These are phyloP conservation scores for Limnanthes douglasii DNA, from an alignment of 345 rosid species.

Conservation along the genomic window DNA sequence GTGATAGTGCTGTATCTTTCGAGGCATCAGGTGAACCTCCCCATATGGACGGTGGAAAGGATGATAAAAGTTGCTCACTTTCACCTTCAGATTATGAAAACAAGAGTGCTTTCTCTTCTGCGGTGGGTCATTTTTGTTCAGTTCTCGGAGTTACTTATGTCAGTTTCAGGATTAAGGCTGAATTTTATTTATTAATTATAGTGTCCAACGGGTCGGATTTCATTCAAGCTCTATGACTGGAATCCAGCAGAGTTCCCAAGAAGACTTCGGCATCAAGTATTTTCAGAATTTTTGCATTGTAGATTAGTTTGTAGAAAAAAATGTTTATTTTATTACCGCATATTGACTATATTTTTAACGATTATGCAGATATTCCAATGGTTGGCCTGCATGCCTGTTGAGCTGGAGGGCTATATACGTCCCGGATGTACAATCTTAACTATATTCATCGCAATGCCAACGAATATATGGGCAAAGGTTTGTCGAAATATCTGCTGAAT, in stretches of 20 bases:
- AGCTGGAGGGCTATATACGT: constrained; percentile 91
- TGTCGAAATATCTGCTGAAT: too few species aligned
- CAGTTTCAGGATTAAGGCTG: constrained; percentile 5
- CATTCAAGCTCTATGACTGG: constrained; percentile 99
- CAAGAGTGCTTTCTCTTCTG: constrained; percentile 57
- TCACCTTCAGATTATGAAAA: constrained; percentile 51
- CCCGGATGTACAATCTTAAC: constrained; percentile 98
- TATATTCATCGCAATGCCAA: constrained; percentile 74
- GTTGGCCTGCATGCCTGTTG: constrained; percentile 97
- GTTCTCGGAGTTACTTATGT: constrained; percentile 1
- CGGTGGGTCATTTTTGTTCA: constrained; percentile 35
- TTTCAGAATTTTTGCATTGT: constrained; percentile 29
- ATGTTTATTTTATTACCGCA: constrained; percentile 2
- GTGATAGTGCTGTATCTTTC: constrained; percentile 39
- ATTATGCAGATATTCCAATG: constrained; percentile 72
- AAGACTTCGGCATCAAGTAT: constrained; percentile 98
- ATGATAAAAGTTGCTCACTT: constrained; percentile 33
- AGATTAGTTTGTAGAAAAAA: constrained; percentile 46
- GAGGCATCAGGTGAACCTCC: constrained; percentile 37
- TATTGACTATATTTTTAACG: too few species aligned
- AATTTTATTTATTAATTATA: constrained; percentile 20
- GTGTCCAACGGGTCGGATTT: constrained; percentile 97
- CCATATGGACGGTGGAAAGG: constrained; percentile 32
- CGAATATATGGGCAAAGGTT: constrained; percentile 84
- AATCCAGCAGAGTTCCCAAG: constrained; percentile 98